These are phyloP conservation scores for Camellia japonica DNA, from an alignment of 148 eudicot genomes.

Conservation along the genomic window DNA sequence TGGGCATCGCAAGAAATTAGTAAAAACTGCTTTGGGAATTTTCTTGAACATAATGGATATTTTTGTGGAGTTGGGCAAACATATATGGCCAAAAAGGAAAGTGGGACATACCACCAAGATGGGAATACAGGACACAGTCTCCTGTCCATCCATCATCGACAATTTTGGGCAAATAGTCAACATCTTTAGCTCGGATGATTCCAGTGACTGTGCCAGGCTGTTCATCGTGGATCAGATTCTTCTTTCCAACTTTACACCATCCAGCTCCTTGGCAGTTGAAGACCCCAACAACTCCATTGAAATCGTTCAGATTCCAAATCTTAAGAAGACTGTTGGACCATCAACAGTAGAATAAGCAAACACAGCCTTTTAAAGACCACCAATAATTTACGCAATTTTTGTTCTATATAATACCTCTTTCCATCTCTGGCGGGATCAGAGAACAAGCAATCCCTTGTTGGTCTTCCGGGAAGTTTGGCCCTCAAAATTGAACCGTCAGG, in stretches of 20 bases:
- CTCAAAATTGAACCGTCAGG: slow-evolving; percentile 84
- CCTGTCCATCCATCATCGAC: slow-evolving; percentile 59
- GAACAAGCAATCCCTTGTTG: slow-evolving; percentile 76
- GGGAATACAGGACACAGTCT: slow-evolving; percentile 60
- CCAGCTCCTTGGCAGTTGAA: slow-evolving; percentile 98
- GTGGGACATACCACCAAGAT: slow-evolving; percentile 45
- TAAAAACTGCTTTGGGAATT: background rate
- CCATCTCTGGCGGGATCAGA: slow-evolving; percentile 84
- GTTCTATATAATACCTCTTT: slow-evolving; percentile 41
- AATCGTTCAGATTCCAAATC: slow-evolving; percentile 86
- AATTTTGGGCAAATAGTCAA: slow-evolving; percentile 51
- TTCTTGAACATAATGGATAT: background rate
- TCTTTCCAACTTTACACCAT: slow-evolving; percentile 85
- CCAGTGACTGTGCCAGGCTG: slow-evolving; percentile 64
- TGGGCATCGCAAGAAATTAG: background rate
- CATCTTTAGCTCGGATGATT: slow-evolving; percentile 54
- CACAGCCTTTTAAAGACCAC: background rate
- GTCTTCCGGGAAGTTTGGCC: slow-evolving; percentile 89
- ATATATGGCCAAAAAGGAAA: background rate
- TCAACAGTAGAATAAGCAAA: background rate
- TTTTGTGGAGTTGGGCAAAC: background rate
- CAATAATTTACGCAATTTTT: background rate
- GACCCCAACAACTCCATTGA: slow-evolving; percentile 73
- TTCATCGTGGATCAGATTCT: slow-evolving; percentile 64
- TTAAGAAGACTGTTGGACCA: slow-evolving; percentile 55